These are phyloP conservation scores for Nevesoporus exiguus DNA, from an alignment of 768 basidiomycete genomes.

Conservation along the genomic window DNA sequence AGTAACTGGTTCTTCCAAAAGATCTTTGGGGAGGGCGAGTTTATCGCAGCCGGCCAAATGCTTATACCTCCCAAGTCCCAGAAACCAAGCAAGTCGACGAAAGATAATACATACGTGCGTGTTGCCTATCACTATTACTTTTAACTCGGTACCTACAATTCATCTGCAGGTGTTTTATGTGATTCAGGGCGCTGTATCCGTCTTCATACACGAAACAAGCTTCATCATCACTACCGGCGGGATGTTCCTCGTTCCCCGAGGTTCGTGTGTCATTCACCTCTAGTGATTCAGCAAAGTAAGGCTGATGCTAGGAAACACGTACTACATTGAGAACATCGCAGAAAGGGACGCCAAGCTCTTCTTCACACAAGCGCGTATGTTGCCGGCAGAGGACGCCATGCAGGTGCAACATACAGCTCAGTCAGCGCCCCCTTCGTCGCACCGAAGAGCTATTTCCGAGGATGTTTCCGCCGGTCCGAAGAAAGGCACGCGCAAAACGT, in stretches of 20 bases:
- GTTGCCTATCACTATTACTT: not conserved
- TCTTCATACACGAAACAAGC: conserved; percentile 75
- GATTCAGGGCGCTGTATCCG: conserved; percentile 84
- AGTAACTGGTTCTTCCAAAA: conserved; percentile 84
- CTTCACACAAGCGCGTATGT: conserved; percentile 82
- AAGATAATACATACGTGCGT: conserved; percentile 91
- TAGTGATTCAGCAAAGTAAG: not conserved
- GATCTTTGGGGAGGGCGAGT: conserved; percentile 87
- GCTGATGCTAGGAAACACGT: conserved; percentile 68
- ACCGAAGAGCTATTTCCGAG: conserved; percentile 28
- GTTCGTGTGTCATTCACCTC: conserved; percentile 38
- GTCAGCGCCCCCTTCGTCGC: conserved; percentile 30
- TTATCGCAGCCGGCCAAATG: conserved; percentile 87
- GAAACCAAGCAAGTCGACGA: conserved; percentile 85
- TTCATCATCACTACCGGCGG: conserved; percentile 79
- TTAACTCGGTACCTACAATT: not conserved
- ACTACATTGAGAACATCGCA: conserved; percentile 85
- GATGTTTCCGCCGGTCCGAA: conserved; percentile 13
- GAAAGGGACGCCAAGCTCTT: conserved; percentile 79
- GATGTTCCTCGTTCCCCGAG: conserved; percentile 88
- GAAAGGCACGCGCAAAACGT: conserved; percentile 18
- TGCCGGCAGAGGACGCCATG: conserved; percentile 32
- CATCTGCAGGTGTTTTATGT: conserved; percentile 65
- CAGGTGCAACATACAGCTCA: conserved; percentile 24
- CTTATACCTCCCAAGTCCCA: conserved; percentile 72